phyloP scores from a whole-genome alignment of 1,284 basidiomycete genomes.

The Melanopsichium pennsylvanicum region DNA sequence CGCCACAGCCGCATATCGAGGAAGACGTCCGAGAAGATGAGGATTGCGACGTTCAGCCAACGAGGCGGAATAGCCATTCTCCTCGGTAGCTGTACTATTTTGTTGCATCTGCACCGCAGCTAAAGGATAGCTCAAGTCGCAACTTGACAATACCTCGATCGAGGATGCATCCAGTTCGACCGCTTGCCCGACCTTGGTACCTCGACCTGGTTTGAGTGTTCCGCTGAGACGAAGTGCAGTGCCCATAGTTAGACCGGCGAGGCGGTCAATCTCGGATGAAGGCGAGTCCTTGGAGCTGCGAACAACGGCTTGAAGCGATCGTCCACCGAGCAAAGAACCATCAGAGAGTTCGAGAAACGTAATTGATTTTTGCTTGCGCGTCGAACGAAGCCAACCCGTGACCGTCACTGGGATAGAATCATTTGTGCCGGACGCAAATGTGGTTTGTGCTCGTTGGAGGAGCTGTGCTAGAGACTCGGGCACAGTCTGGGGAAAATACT shows the following conservation, averaged over 20 bases:
- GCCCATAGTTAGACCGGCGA: slow-evolving; percentile 46
- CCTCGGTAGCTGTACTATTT: slow-evolving; percentile 6
- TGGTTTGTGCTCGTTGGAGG: slow-evolving; percentile 4
- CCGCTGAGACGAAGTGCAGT: slow-evolving; percentile 46
- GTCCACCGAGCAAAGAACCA: slow-evolving; percentile 47
- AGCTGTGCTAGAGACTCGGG: slow-evolving; percentile 24
- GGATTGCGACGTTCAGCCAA: slow-evolving; percentile 46
- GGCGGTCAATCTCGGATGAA: slow-evolving; percentile 15
- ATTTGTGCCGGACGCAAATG: slow-evolving; percentile 1
- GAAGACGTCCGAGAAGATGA: slow-evolving; percentile 42
- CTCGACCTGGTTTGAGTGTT: slow-evolving; percentile 33
- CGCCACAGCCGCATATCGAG: slow-evolving; percentile 39
- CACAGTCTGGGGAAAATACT: not conserved
- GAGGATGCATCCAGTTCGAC: slow-evolving; percentile 47
- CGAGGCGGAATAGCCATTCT: slow-evolving; percentile 14
- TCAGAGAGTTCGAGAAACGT: slow-evolving; percentile 60
- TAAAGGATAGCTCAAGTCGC: slow-evolving; percentile 43
- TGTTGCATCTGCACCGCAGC: slow-evolving; percentile 35
- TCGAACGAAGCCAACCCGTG: slow-evolving; percentile 49
- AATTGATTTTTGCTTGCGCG: slow-evolving; percentile 53
- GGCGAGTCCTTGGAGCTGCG: slow-evolving; percentile 9
- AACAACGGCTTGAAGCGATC: slow-evolving; percentile 57
- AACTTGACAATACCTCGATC: slow-evolving; percentile 25
- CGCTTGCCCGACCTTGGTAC: slow-evolving; percentile 41
- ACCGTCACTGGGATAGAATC: slow-evolving; percentile 17